These are phyloP conservation scores for Auricularia heimuer DNA, from an alignment of 768 basidiomycete species.

Conservation along the genomic window DNA sequence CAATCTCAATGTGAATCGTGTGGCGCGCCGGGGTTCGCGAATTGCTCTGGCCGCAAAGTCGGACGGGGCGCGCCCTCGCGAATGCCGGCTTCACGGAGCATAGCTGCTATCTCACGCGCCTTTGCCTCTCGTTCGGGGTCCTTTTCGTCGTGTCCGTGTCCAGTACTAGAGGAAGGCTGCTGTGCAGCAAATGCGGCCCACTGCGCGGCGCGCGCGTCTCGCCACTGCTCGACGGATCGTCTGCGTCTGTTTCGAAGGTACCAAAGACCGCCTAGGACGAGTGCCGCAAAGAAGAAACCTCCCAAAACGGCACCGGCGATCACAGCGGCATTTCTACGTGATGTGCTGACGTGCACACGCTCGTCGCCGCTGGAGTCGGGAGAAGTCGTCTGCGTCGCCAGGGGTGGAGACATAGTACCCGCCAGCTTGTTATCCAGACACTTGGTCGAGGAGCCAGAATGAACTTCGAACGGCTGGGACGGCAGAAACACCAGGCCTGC, in stretches of 20 bases:
- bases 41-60: not conserved
- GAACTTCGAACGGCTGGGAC: not conserved
- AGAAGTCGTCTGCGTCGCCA: not conserved
- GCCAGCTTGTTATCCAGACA: not conserved
- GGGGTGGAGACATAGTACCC: not conserved
- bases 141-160: not conserved
- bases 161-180: not conserved
- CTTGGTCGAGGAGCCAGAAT: not conserved
- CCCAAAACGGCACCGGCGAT: not conserved
- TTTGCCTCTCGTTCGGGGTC: not conserved
- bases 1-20: not conserved
- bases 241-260: not conserved
- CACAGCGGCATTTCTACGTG: not conserved
- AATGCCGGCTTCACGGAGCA: not conserved
- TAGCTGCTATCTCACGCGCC: not conserved
- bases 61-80: not conserved
- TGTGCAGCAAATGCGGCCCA: not conserved
- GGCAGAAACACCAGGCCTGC: not conserved
- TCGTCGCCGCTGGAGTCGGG: not conserved
- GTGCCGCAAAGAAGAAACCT: not conserved
- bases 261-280: not conserved
- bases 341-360: not conserved
- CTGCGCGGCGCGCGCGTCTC: not conserved
- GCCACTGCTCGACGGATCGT: not conserved
- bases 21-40: not conserved